Evolutionary conservation across 345 rosid species (phyloP).

Genomic region (Lumnitzera littorea): DNA sequence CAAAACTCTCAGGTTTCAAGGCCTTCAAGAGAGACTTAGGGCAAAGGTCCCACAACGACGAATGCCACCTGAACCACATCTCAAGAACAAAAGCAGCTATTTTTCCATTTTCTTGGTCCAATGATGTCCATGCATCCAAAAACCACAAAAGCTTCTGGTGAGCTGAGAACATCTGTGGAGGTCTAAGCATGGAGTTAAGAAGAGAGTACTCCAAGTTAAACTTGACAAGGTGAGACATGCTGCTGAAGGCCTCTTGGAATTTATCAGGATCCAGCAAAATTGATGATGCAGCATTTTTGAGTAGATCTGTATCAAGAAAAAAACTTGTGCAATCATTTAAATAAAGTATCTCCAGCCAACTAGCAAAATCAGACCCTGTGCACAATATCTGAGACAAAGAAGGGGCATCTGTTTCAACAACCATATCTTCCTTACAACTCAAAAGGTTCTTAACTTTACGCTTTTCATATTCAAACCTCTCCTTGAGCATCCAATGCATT

Average conservation of each 20-base stretch:
- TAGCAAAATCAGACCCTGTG: slow-evolving; percentile 32
- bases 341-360: slow-evolving; percentile 51
- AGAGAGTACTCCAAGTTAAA: slow-evolving; percentile 46
- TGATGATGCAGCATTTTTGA: slow-evolving; percentile 43
- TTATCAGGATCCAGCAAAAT: slow-evolving; percentile 25
- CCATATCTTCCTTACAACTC: slow-evolving; percentile 17
- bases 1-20: slow-evolving; percentile 23
- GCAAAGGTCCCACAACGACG: slow-evolving; percentile 59
- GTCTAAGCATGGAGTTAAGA: slow-evolving; percentile 49
- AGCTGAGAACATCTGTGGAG: slow-evolving; percentile 73
- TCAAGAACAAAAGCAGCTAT: slow-evolving; percentile 64
- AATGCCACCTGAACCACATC: slow-evolving; percentile 94
- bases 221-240: slow-evolving; percentile 35
- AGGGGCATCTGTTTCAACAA: slow-evolving; percentile 20
- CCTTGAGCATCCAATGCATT: slow-evolving; percentile 60
- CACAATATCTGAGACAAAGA: slow-evolving; percentile 37
- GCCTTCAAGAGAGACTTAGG: slow-evolving; percentile 41
- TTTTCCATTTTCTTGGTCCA: slow-evolving; percentile 41
- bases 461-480: slow-evolving; percentile 58
- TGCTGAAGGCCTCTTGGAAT: slow-evolving; percentile 38
- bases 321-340: slow-evolving; percentile 56
- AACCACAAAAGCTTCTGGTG: slow-evolving; percentile 78
- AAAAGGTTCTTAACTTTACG: slow-evolving; percentile 28
- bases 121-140: slow-evolving; percentile 58
- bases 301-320: slow-evolving; percentile 60